These are phyloP conservation scores for Annulohypoxylon maeteangense DNA, from an alignment of 495 filamentous ascomycete genomes.

Conservation along the genomic window DNA sequence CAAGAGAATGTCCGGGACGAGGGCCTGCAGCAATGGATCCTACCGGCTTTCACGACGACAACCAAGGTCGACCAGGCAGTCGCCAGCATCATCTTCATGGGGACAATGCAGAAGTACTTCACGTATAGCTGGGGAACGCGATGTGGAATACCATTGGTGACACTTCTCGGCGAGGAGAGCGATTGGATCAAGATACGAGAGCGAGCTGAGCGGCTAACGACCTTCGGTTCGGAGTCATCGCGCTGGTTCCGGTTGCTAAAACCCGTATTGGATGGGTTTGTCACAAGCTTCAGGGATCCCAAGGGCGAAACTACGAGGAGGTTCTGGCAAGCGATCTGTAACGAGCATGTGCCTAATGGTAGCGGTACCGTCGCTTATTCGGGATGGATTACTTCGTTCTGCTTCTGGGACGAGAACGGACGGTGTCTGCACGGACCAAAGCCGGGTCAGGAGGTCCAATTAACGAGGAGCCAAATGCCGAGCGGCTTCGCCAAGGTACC, in stretches of 20 bases:
- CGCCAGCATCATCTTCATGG: conserved; percentile 58
- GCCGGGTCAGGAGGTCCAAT: conserved; percentile 27
- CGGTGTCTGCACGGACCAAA: conserved; percentile 46
- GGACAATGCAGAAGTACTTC: conserved; percentile 60
- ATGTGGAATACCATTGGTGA: conserved; percentile 58
- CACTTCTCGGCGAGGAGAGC: conserved; percentile 51
- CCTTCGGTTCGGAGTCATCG: conserved; percentile 48
- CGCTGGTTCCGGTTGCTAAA: conserved; percentile 47
- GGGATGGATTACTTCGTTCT: conserved; percentile 58
- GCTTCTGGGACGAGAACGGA: conserved; percentile 56
- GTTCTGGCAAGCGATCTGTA: conserved; percentile 54
- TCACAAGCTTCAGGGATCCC: conserved; percentile 50
- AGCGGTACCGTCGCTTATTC: conserved; percentile 51
- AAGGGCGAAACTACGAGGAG: conserved; percentile 27
- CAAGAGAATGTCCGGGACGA: conserved; percentile 51
- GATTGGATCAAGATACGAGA: conserved; percentile 54
- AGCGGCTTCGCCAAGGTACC: conserved; percentile 53
- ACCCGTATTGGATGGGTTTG: conserved; percentile 50
- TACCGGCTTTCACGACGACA: conserved; percentile 60
- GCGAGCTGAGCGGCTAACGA: conserved; percentile 44
- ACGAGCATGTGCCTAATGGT: conserved; percentile 48
- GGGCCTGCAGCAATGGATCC: conserved; percentile 52
- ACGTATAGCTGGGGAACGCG: conserved; percentile 51
- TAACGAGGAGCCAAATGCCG: conserved; percentile 50
- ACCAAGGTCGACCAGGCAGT: conserved; percentile 53